Conservation (phyloP, 106 monocot species). For the Dioscorea zingiberensis region DNA sequence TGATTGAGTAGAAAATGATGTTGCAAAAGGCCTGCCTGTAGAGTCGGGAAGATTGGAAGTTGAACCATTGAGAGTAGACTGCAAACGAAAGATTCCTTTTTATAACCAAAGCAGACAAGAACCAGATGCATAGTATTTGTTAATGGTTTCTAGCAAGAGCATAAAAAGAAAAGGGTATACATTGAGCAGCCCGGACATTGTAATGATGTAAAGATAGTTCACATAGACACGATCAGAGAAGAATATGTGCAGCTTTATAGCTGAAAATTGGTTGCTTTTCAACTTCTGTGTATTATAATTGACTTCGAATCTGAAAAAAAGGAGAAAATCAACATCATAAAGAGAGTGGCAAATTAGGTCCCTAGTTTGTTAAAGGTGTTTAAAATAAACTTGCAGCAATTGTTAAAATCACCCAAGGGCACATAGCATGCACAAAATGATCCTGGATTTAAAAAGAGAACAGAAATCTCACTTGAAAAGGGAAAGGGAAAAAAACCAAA, state of each 20-base stretch:
- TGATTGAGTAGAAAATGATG: conserved; percentile 82
- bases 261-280: no score
- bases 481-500: no score
- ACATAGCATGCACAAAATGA: no score
- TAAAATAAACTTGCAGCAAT: no score
- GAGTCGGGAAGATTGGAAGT: conserved; percentile 73
- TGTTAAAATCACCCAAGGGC: no score
- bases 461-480: no score
- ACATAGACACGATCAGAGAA: not conserved
- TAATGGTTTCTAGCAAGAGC: not conserved
- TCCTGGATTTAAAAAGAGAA: no score
- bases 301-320: no score
- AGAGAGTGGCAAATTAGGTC: no score
- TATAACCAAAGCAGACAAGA: not conserved
- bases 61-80: conserved; percentile 64
- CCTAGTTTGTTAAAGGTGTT: no score
- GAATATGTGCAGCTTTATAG: not conserved
- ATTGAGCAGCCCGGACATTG: conserved; percentile 9
- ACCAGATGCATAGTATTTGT: not conserved
- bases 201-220: not conserved
- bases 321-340: no score
- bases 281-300: no score
- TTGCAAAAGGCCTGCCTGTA: conserved; percentile 50
- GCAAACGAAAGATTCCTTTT: conserved; percentile 5
- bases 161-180: not conserved